Conservation (phyloP, 257 asterid genomes). For the Fraxinus anomala region DNA sequence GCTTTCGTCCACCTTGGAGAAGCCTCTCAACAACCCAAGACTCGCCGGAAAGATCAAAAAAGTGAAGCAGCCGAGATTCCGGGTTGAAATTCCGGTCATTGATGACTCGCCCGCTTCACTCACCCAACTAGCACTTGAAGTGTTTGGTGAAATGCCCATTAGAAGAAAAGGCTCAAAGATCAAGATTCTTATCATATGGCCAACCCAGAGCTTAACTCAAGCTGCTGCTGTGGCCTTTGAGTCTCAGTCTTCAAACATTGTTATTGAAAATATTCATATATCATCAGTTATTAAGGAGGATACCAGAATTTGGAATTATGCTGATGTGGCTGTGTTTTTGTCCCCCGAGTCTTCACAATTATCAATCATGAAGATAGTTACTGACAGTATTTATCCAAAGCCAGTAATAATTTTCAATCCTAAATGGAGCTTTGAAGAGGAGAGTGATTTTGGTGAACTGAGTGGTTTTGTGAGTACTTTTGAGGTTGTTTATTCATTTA, state of each 20-base stretch:
- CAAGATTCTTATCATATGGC: slow-evolving; percentile 69
- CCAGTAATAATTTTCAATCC: slow-evolving; percentile 86
- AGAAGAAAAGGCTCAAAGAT: slow-evolving; percentile 54
- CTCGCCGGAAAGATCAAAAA: slow-evolving; percentile 79
- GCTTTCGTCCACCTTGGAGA: slow-evolving; percentile 65
- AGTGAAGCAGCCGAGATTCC: slow-evolving; percentile 78
- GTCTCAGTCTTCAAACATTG: slow-evolving; percentile 41
- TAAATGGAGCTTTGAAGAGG: slow-evolving; percentile 83
- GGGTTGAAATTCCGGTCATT: slow-evolving; percentile 74
- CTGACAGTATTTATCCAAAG: slow-evolving; percentile 58
- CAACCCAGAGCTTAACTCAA: slow-evolving; percentile 37
- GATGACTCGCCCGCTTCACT: slow-evolving; percentile 76
- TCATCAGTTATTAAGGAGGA: slow-evolving; percentile 45
- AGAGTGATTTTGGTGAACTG: slow-evolving; percentile 53
- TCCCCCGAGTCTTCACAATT: slow-evolving; percentile 60
- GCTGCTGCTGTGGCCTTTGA: slow-evolving; percentile 57
- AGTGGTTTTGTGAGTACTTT: slow-evolving; percentile 71
- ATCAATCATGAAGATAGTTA: slow-evolving; percentile 47
- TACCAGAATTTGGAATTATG: slow-evolving; percentile 42
- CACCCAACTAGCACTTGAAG: slow-evolving; percentile 62
- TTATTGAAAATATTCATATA: slow-evolving; percentile 49
- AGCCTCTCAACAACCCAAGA: slow-evolving; percentile 81
- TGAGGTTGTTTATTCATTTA: slow-evolving; percentile 78
- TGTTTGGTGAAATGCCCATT: slow-evolving; percentile 62
- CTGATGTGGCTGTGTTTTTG: slow-evolving; percentile 68